Evolutionary conservation across 441 rosid genomes (phyloP).

Genomic region (Raphanus hybrid): DNA sequence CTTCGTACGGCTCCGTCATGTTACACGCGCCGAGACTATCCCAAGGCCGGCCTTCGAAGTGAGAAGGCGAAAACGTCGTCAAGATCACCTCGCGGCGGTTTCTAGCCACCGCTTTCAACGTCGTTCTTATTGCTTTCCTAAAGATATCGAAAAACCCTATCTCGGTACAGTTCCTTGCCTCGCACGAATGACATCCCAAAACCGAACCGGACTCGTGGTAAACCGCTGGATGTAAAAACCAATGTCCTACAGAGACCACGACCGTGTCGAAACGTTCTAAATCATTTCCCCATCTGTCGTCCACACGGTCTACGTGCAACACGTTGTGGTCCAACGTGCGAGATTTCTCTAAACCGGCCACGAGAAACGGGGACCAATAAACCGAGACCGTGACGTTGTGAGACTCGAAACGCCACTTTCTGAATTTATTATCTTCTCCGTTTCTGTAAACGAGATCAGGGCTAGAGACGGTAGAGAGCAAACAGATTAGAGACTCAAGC

Average conservation of each 20-base stretch:
- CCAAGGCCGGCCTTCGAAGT: slow-evolving; percentile 91
- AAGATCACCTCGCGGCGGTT: slow-evolving; percentile 51
- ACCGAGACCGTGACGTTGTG: slow-evolving; percentile 66
- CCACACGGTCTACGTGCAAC: slow-evolving; percentile 66
- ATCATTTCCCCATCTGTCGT: slow-evolving; percentile 80
- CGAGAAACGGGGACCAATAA: slow-evolving; percentile 97
- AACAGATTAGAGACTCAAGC: slow-evolving; percentile 86
- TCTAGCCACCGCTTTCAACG: slow-evolving; percentile 52
- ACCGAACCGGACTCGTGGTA: slow-evolving; percentile 65
- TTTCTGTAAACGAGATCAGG: slow-evolving; percentile 62
- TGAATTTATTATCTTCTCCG: slow-evolving; percentile 78
- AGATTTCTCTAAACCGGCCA: slow-evolving; percentile 78
- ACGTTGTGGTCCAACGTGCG: slow-evolving; percentile 69
- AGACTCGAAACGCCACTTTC: slow-evolving; percentile 72
- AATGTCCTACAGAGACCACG: slow-evolving; percentile 83
- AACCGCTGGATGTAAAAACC: slow-evolving; percentile 94
- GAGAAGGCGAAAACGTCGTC: slow-evolving; percentile 85
- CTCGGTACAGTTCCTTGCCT: slow-evolving; percentile 71
- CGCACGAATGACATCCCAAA: slow-evolving; percentile 86
- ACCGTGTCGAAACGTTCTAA: slow-evolving; percentile 58
- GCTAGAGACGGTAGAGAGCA: slow-evolving; percentile 62
- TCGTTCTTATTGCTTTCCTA: slow-evolving; percentile 73
- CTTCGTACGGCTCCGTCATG: slow-evolving; percentile 69
- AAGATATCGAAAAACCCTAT: slow-evolving; percentile 77
- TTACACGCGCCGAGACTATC: slow-evolving; percentile 88